phyloP scores from a whole-genome alignment of 2,329 filamentous ascomycete species.

The Colletotrichum euphorbiae region DNA sequence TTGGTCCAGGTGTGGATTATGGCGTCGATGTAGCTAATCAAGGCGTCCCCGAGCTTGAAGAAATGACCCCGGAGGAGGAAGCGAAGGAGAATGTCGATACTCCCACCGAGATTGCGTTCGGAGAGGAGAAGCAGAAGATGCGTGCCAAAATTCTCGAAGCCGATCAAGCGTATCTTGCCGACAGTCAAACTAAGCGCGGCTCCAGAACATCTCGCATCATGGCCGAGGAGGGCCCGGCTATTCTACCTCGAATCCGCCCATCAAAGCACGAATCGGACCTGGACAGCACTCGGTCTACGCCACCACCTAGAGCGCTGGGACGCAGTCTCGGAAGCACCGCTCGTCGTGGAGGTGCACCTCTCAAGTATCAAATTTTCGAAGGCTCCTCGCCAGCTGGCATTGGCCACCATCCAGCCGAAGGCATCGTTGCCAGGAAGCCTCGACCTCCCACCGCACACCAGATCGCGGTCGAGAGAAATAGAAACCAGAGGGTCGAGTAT shows the following conservation, averaged over 20 bases:
- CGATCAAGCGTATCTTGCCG: conserved; percentile 76
- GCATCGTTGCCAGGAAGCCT: conserved; percentile 70
- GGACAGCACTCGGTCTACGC: conserved; percentile 58
- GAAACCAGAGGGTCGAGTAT: conserved; percentile 83
- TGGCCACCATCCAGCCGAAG: conserved; percentile 64
- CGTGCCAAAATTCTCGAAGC: conserved; percentile 80
- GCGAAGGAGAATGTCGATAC: conserved; percentile 80
- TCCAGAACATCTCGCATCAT: conserved; percentile 52
- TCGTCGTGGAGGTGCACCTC: conserved; percentile 56
- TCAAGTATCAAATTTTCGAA: conserved; percentile 72
- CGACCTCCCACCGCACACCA: conserved; percentile 85
- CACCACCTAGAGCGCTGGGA: conserved; percentile 51
- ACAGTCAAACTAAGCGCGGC: conserved; percentile 69
- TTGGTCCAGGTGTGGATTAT: conserved; percentile 78
- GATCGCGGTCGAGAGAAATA: conserved; percentile 81
- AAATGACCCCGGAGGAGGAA: conserved; percentile 74
- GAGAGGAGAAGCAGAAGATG: conserved; percentile 78
- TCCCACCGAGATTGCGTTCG: conserved; percentile 75
- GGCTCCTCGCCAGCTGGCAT: conserved; percentile 69
- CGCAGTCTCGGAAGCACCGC: conserved; percentile 44
- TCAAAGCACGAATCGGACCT: conserved; percentile 68
- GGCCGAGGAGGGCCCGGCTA: conserved; percentile 66
- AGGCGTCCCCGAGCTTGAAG: conserved; percentile 74
- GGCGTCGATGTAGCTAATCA: conserved; percentile 73
- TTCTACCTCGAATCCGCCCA: conserved; percentile 72